A percentile compares a stretch with the other conserved stretches of the same genome.
Evolutionary conservation across 805 yeast genomes (phyloP).

Genomic region (Saccharomycopsis babjevae): DNA sequence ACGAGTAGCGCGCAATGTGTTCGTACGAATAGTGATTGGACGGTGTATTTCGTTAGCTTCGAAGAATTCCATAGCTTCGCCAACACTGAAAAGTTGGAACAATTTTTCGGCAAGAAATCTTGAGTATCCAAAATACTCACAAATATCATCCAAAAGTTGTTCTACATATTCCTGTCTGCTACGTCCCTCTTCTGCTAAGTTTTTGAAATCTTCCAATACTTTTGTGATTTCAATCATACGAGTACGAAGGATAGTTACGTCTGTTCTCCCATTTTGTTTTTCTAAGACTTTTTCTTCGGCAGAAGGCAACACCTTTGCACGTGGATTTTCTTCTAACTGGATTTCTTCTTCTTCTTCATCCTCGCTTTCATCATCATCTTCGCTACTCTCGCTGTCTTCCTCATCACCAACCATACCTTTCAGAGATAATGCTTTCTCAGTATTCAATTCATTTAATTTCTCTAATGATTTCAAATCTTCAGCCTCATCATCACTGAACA

Average conservation of each 20-base stretch:
- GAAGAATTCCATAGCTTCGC: slow-evolving; percentile 95
- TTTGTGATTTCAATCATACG: slow-evolving; percentile 93
- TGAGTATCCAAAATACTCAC: slow-evolving; percentile 89
- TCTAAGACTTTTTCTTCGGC: slow-evolving; percentile 49
- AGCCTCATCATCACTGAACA: slow-evolving; percentile 18
- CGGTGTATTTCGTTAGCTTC: slow-evolving; percentile 97
- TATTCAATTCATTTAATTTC: slow-evolving; percentile 17
- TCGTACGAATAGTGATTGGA: slow-evolving; percentile 96
- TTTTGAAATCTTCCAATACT: slow-evolving; percentile 83
- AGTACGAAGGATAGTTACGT: slow-evolving; percentile 74
- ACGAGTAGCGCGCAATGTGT: slow-evolving; percentile 87
- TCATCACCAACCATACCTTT: slow-evolving; percentile 21
- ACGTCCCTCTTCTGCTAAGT: slow-evolving; percentile 72
- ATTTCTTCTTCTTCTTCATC: slow-evolving; percentile 22
- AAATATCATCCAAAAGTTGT: slow-evolving; percentile 74
- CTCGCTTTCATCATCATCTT: slow-evolving; percentile 24
- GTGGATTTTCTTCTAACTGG: slow-evolving; percentile 32
- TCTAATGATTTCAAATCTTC: slow-evolving; percentile 20
- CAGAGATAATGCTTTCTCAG: slow-evolving; percentile 10
- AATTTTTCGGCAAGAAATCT: slow-evolving; percentile 88
- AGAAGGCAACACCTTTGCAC: slow-evolving; percentile 69
- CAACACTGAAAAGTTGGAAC: slow-evolving; percentile 82
- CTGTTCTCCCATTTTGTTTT: slow-evolving; percentile 49
- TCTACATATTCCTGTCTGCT: slow-evolving; percentile 76
- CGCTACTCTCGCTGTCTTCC: slow-evolving; percentile 30